A percentile compares a stretch with the other conserved stretches of the same genome.
Evolutionary conservation across 106 monocot species (phyloP).

Genomic region (Dioscorea zingiberensis): DNA sequence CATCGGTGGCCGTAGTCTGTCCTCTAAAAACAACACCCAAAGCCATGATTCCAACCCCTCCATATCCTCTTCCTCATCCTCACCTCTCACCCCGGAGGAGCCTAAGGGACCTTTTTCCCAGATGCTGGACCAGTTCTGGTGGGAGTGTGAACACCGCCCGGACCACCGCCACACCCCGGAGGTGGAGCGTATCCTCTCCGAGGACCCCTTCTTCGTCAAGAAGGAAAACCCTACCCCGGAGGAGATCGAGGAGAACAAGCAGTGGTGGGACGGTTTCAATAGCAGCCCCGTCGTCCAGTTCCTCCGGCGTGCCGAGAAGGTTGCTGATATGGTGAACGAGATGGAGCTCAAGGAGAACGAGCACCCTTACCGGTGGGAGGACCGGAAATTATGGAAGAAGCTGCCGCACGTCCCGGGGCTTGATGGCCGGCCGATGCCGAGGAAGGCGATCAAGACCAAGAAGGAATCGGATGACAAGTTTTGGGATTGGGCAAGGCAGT

Average conservation of each 20-base stretch:
- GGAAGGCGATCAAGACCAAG: constrained; percentile 69
- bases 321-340: constrained; percentile 62
- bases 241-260: constrained; percentile 55
- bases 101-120: constrained; percentile 30
- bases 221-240: constrained; percentile 56
- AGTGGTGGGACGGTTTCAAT: constrained; percentile 69
- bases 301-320: constrained; percentile 43
- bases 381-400: constrained; percentile 64
- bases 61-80: constrained; percentile 6
- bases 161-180: constrained; percentile 72
- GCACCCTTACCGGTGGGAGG: constrained; percentile 56
- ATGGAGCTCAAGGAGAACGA: constrained; percentile 73
- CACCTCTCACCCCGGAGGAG: constrained; percentile 2
- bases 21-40: constrained; percentile 16
- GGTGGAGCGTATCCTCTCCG: constrained; percentile 58
- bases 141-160: constrained; percentile 63
- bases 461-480: constrained; percentile 69
- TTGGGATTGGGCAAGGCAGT: constrained; percentile 85
- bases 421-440: constrained; percentile 76
- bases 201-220: constrained; percentile 53
- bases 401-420: constrained; percentile 60
- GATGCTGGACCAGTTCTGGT: constrained; percentile 78
- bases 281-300: constrained; percentile 67
- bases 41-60: constrained; percentile 3
- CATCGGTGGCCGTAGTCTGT: constrained; percentile 49